Evolutionary conservation across 257 asterid genomes (phyloP).

Genomic region (Plantago elongata): DNA sequence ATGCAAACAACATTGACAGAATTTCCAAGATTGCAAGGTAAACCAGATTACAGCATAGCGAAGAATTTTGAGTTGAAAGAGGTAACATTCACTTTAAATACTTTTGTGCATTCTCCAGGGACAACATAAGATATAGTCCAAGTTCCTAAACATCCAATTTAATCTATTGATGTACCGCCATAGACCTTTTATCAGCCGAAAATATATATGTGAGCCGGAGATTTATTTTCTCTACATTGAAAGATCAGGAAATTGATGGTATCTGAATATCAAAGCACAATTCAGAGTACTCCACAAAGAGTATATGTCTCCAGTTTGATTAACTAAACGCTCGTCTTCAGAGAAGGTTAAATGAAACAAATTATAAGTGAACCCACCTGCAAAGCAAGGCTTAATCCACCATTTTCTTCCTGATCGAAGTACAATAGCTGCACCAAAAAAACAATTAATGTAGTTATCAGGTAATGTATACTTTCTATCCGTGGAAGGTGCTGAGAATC

Average conservation of each 20-base stretch:
- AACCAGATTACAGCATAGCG: background rate
- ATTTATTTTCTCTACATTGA: too few relatives aligned
- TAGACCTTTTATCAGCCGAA: background rate
- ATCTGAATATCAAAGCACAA: too few relatives aligned
- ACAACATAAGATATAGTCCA: background rate
- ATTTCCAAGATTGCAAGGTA: background rate
- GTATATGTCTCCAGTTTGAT: slow-evolving; percentile 11
- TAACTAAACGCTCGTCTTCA: slow-evolving; percentile 2
- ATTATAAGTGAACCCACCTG: slow-evolving; percentile 47
- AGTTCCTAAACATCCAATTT: background rate
- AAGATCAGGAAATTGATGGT: slow-evolving; percentile 5
- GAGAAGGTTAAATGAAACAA: slow-evolving; percentile 5
- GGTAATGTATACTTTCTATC: background rate
- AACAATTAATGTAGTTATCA: background rate
- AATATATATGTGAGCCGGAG: too few relatives aligned
- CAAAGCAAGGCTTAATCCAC: slow-evolving; percentile 84
- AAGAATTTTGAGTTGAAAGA: background rate
- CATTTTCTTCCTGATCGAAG: slow-evolving; percentile 80
- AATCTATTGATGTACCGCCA: background rate
- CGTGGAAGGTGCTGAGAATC: background rate
- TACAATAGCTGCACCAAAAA: slow-evolving; percentile 64
- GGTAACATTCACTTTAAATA: slow-evolving; percentile 1
- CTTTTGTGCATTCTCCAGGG: background rate
- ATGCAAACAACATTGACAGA: background rate
- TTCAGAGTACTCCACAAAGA: too few relatives aligned